Evolutionary conservation across 2,329 filamentous ascomycete species (phyloP), one percentile per base, ranked within the genome.

Genomic region (Diaporthe vaccinii): DNA sequence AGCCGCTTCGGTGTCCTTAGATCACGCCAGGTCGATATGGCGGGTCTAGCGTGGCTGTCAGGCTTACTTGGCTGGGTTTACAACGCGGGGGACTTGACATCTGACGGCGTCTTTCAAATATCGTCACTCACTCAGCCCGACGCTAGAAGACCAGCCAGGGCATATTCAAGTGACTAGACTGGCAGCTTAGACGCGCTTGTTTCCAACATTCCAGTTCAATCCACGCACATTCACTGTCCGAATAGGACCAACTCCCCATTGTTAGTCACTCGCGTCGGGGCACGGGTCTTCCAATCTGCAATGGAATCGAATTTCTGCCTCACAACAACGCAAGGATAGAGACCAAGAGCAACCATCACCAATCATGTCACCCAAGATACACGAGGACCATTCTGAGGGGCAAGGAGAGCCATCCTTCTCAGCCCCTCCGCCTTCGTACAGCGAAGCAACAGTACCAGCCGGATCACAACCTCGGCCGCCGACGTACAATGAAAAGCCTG

Each of bases 401-500:
- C 25, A 31, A 39, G 46, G 39, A n/a, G 71, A 36, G 36, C 9
- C 49, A 31, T 65, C 49, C 1, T 20, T 28, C 17, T 31, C 25
- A n/a, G 28, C 36, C 28, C 58, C 46, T 46, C 71, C 58, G 2
- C 71, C 71, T n/a, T 73, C 71, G 12, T 73, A 73, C n/a, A 57
- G 4, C 6, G 58, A 73, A 44, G 71, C 71, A 22, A 65, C 58
- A 22, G 39, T 34, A 44, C 31, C 46, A 8, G 34, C 10, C 49
- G 46, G 58, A 17, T 46, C 71, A 57, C 58, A 69, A 41, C 14
- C 65, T 41, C 65, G 65, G 15, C 65, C 65, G 34, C 46, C 49
- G 31, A 55, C 17, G 7, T 55, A 69, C 46, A 22, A 55, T 6
- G 49, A 69, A 10, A 34, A 57, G 15, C 7, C 71, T 31, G 8